phyloP scores from a whole-genome alignment of 179 eudicot species.

The Actinidia polygama region DNA sequence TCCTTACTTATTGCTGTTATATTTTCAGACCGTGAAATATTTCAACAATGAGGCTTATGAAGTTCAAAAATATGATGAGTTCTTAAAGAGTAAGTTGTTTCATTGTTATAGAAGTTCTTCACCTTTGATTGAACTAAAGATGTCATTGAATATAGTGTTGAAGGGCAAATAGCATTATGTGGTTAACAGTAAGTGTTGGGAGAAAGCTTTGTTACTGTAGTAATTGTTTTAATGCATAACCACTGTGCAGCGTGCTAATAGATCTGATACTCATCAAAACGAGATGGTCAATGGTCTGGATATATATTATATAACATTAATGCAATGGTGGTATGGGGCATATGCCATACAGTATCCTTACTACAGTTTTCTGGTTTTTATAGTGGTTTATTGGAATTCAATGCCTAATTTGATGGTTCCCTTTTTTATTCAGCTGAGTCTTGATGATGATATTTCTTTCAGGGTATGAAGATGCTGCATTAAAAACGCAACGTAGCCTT shows the following conservation, averaged over 20 bases:
- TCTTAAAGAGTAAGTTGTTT: conserved; percentile 78
- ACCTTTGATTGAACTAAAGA: conserved; percentile 2
- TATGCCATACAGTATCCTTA: neutral
- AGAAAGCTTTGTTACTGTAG: neutral
- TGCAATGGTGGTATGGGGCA: too few species aligned
- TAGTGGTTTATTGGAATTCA: neutral
- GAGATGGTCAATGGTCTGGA: neutral
- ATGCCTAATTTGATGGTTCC: neutral
- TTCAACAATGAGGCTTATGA: conserved; percentile 92
- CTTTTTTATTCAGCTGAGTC: conserved; percentile 7
- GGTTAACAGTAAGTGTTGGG: conserved; percentile 8
- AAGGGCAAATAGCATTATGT: neutral
- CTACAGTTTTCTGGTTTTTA: neutral
- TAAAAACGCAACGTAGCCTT: conserved; percentile 95
- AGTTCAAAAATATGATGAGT: conserved; percentile 87
- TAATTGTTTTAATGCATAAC: neutral
- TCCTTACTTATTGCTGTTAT: conserved; percentile 7
- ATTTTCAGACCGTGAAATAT: conserved; percentile 89
- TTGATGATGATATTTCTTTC: conserved; percentile 19
- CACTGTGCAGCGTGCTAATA: neutral
- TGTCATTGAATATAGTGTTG: neutral
- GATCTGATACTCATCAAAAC: neutral
- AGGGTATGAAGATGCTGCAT: conserved; percentile 98
- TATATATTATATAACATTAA: too few species aligned
- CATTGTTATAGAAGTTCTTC: neutral